Conservation (phyloP, 1,139 yeast species). For the Taiozyma onychis region DNA sequence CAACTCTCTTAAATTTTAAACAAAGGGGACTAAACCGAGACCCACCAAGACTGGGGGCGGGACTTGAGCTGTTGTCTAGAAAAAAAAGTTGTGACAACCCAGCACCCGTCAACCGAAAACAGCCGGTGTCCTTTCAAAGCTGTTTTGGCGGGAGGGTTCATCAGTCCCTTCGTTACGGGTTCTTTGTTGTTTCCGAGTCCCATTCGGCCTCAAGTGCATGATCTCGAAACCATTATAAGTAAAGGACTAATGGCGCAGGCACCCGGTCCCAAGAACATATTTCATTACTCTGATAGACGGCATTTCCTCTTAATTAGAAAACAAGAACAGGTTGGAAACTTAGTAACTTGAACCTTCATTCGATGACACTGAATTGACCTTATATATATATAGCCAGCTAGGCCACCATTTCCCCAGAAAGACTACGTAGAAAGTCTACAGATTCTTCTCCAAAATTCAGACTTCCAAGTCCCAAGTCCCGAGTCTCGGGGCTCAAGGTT, state of each 20-base stretch:
- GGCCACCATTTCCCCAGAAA: background rate
- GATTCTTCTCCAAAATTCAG: background rate
- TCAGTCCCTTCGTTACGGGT: background rate
- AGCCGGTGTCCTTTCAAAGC: background rate
- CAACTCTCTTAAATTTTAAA: background rate
- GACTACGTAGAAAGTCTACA: background rate
- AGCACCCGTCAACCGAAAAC: too few species aligned
- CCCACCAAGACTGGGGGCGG: background rate
- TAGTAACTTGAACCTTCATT: too few species aligned
- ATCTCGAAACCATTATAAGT: background rate
- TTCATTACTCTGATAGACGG: background rate
- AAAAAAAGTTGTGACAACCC: background rate
- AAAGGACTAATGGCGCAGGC: background rate
- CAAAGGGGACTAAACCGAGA: background rate
- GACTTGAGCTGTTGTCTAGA: background rate
- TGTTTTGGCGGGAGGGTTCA: too few species aligned
- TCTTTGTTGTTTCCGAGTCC: background rate
- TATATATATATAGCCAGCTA: too few species aligned
- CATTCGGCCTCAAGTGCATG: background rate
- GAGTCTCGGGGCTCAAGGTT: background rate
- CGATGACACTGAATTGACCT: too few species aligned
- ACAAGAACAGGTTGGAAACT: too few species aligned
- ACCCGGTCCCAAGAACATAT: background rate
- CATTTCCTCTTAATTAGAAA: too few species aligned
- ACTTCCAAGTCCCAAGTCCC: background rate